Percentiles rank a stretch among this genome's conserved stretches.
Conservation (phyloP, 169 alveolate species). For the Theileria equi region DNA sequence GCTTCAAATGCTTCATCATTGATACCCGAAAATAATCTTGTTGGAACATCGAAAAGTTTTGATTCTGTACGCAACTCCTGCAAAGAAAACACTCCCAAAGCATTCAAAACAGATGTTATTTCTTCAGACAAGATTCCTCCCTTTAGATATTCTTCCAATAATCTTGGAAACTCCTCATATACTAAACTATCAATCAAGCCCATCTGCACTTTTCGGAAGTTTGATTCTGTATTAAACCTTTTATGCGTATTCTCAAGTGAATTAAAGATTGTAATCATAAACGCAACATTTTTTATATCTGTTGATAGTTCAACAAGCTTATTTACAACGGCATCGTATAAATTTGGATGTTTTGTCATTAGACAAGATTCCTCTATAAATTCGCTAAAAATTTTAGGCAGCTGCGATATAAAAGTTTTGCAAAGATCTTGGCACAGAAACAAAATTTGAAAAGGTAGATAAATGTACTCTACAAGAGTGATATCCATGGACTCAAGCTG, state of each 20-base stretch:
- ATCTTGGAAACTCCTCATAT: no score
- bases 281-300: not conserved
- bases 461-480: not conserved
- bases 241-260: not conserved
- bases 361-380: slow-evolving; percentile 33
- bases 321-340: not conserved
- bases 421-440: not conserved
- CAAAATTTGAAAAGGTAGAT: not conserved
- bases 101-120: no score
- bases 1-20: no score
- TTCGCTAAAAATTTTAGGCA: slow-evolving; percentile 44
- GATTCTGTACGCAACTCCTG: no score
- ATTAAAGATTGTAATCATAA: not conserved
- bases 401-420: slow-evolving; percentile 10
- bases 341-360: not conserved
- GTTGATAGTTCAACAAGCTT: not conserved
- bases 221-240: not conserved
- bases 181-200: no score
- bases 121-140: no score
- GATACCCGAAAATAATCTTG: no score
- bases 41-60: no score
- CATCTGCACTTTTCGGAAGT: no score
- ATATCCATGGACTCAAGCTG: no score
- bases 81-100: no score
- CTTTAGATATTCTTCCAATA: no score